Conservation (phyloP, 2,329 filamentous ascomycete genomes). For the Paraconiothyrium sp. region DNA sequence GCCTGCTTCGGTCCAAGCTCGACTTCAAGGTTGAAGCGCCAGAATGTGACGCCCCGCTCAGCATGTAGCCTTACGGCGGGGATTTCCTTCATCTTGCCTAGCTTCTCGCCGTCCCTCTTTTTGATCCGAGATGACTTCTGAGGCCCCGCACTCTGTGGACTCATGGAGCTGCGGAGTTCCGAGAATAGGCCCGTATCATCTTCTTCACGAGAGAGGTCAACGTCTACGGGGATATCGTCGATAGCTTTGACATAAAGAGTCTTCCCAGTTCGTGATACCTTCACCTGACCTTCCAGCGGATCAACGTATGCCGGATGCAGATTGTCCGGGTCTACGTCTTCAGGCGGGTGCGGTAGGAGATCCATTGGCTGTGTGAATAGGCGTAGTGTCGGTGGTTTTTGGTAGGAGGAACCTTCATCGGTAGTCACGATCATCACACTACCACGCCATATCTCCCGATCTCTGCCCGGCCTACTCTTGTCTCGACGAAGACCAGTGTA, state of each 20-base stretch:
- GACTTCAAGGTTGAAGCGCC: slow-evolving; percentile 95
- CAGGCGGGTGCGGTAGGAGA: slow-evolving; percentile 79
- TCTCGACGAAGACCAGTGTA: slow-evolving; percentile 85
- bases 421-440: slow-evolving; percentile 95
- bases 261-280: slow-evolving; percentile 83
- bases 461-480: slow-evolving; percentile 49
- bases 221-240: slow-evolving; percentile 81
- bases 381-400: slow-evolving; percentile 77
- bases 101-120: slow-evolving; percentile 78
- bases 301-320: slow-evolving; percentile 86
- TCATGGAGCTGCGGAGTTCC: slow-evolving; percentile 64
- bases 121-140: slow-evolving; percentile 59
- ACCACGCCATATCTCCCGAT: slow-evolving; percentile 89
- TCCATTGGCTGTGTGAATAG: slow-evolving; percentile 89
- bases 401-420: slow-evolving; percentile 84
- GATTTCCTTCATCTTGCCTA: slow-evolving; percentile 83
- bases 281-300: slow-evolving; percentile 86
- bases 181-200: slow-evolving; percentile 87
- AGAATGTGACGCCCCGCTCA: slow-evolving; percentile 91
- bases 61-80: slow-evolving; percentile 82
- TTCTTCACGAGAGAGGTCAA: slow-evolving; percentile 81
- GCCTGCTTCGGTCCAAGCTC: slow-evolving; percentile 82
- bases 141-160: slow-evolving; percentile 41
- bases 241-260: slow-evolving; percentile 89
- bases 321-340: slow-evolving; percentile 68